These are phyloP conservation scores for Globisporangium polare DNA, from an alignment of 352 stramenopile species.

Conservation along the genomic window DNA sequence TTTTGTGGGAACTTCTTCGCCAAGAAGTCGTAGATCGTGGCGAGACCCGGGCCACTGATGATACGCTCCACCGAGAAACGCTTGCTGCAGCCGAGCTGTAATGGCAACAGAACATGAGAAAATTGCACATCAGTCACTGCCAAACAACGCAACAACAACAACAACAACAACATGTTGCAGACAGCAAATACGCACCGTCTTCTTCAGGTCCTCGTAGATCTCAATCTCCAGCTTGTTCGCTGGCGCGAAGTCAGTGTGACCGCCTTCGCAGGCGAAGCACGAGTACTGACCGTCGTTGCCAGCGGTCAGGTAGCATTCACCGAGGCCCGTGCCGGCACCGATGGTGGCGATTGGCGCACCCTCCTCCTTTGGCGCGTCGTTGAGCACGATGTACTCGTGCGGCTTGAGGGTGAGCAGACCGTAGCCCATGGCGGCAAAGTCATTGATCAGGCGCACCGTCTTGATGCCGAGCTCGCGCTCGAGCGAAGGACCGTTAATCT, in stretches of 20 bases:
- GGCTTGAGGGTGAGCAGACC: constrained; percentile 93
- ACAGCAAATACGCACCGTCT: constrained; percentile 22
- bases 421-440: constrained; percentile 97
- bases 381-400: constrained; percentile 90
- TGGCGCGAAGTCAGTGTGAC: constrained; percentile 95
- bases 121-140: background rate
- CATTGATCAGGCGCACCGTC: constrained; percentile 93
- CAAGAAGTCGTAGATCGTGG: constrained; percentile 97
- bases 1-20: constrained; percentile 87
- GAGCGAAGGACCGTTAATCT: constrained; percentile 81
- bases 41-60: constrained; percentile 92
- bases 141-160: background rate
- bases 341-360: constrained; percentile 93
- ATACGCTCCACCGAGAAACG: constrained; percentile 96
- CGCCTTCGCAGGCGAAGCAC: constrained; percentile 92
- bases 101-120: background rate
- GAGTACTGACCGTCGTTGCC: constrained; percentile 84
- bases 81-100: constrained; percentile 75
- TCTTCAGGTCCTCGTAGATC: constrained; percentile 78
- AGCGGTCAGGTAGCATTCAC: constrained; percentile 95
- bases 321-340: constrained; percentile 95
- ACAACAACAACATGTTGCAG: background rate
- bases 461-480: constrained; percentile 81
- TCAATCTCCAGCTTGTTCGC: constrained; percentile 85
- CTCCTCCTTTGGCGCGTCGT: constrained; percentile 65